phyloP scores from a whole-genome alignment of 2,329 filamentous ascomycete genomes.

The Colletotrichum abscissum region DNA sequence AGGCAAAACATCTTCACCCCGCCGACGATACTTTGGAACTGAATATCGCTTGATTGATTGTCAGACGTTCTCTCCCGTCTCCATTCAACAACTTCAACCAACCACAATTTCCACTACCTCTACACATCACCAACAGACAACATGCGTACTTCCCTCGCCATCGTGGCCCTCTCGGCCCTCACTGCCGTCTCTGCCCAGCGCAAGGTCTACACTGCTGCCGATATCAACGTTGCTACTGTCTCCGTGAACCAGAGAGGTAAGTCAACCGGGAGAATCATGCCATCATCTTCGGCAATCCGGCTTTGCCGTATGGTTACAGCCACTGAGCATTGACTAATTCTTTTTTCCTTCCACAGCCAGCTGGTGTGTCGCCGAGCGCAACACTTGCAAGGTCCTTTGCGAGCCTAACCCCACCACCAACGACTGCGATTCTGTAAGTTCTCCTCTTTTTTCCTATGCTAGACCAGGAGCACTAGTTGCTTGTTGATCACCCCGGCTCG shows the following conservation, averaged over 20 bases:
- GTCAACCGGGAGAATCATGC: not conserved
- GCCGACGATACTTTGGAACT: conserved; percentile 29
- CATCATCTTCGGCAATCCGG: not conserved
- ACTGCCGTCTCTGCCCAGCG: conserved; percentile 33
- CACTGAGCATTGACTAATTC: not conserved
- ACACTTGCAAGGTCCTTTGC: conserved; percentile 64
- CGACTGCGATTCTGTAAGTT: conserved; percentile 59
- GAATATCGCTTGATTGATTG: conserved; percentile 27
- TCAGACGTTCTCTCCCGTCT: conserved; percentile 4
- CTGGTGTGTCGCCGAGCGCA: conserved; percentile 64
- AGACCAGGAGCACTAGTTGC: not conserved
- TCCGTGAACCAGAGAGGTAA: conserved; percentile 21
- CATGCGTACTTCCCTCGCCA: conserved; percentile 34
- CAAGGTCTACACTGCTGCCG: conserved; percentile 29
- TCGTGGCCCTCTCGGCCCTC: conserved; percentile 34
- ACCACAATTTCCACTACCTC: conserved; percentile 18
- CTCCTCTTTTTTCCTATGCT: not conserved
- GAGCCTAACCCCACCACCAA: conserved; percentile 50
- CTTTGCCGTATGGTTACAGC: not conserved
- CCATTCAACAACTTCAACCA: conserved; percentile 2
- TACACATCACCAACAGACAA: conserved; percentile 17
- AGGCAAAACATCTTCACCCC: conserved; percentile 30
- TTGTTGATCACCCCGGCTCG: not conserved
- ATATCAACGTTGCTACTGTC: conserved; percentile 29
- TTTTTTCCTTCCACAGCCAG: conserved; percentile 47